These are phyloP conservation scores for Podaxis pistillaris DNA, from an alignment of 768 basidiomycete species.

Conservation along the genomic window DNA sequence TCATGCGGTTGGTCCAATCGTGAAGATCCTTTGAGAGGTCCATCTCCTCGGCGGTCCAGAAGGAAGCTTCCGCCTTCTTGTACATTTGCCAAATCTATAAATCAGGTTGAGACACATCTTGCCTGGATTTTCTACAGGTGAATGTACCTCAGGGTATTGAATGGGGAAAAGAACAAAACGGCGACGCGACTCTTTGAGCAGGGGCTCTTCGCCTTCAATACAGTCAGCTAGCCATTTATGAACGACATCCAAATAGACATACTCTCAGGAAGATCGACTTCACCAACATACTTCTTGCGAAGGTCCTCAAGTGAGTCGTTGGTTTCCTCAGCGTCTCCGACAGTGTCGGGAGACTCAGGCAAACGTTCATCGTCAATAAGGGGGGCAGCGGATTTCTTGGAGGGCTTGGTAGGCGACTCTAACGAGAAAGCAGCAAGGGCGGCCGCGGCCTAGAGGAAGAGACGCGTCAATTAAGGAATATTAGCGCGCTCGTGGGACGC, in stretches of 20 bases:
- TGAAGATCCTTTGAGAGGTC: slow-evolving; percentile 88
- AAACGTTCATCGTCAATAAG: slow-evolving; percentile 35
- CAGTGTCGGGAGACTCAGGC: slow-evolving; percentile 32
- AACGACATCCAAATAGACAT: slow-evolving; percentile 34
- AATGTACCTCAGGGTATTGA: slow-evolving; percentile 81
- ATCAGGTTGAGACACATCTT: background rate
- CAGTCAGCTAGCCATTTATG: slow-evolving; percentile 19
- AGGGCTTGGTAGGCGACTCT: slow-evolving; percentile 36
- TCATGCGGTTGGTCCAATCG: slow-evolving; percentile 89
- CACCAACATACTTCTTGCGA: slow-evolving; percentile 64
- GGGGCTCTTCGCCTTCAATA: slow-evolving; percentile 68
- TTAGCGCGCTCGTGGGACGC: slow-evolving; percentile 12
- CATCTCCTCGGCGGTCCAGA: slow-evolving; percentile 96
- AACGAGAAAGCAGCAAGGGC: slow-evolving; percentile 43
- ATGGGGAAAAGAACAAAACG: slow-evolving; percentile 96
- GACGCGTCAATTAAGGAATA: slow-evolving; percentile 12
- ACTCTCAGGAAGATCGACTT: slow-evolving; percentile 68
- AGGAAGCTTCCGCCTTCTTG: slow-evolving; percentile 93
- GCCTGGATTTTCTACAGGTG: background rate
- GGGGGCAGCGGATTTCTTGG: slow-evolving; percentile 19
- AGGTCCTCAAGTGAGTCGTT: slow-evolving; percentile 16
- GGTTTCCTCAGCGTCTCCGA: slow-evolving; percentile 29
- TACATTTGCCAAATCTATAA: slow-evolving; percentile 94
- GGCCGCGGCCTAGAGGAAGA: slow-evolving; percentile 35
- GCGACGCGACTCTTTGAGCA: slow-evolving; percentile 75